phyloP scores from a whole-genome alignment of 2,329 filamentous ascomycete species.

The Aspergillus costaricaensis region DNA sequence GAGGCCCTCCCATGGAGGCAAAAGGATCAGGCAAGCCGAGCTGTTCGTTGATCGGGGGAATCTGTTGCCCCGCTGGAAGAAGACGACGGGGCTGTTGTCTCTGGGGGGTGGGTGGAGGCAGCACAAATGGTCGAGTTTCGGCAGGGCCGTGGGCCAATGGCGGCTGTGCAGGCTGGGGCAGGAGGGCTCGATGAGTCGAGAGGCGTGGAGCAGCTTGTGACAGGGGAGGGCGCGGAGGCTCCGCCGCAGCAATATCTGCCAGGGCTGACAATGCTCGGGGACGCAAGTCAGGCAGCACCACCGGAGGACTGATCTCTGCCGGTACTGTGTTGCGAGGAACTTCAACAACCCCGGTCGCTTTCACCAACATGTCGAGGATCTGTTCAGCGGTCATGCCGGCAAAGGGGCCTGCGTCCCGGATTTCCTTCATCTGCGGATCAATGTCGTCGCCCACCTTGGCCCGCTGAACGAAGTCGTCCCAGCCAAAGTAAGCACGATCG shows the following conservation, averaged over 20 bases:
- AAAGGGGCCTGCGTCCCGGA: conserved; percentile 30
- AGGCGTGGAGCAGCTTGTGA: conserved; percentile 51
- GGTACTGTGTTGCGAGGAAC: conserved; percentile 10
- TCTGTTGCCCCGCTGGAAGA: conserved; percentile 37
- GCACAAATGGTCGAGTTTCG: conserved; percentile 35
- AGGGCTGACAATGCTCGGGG: conserved; percentile 37
- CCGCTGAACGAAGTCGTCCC: conserved; percentile 45
- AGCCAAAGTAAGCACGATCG: conserved; percentile 38
- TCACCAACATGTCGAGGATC: conserved; percentile 30
- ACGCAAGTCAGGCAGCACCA: conserved; percentile 15
- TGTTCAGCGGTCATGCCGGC: conserved; percentile 28
- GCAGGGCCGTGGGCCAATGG: conserved; percentile 29
- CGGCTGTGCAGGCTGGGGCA: conserved; percentile 31
- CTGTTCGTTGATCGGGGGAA: conserved; percentile 34
- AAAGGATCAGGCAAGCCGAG: conserved; percentile 43
- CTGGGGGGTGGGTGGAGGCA: conserved; percentile 28
- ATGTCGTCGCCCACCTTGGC: conserved; percentile 42
- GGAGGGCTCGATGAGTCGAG: conserved; percentile 31
- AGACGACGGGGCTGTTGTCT: conserved; percentile 40
- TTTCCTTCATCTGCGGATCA: conserved; percentile 42
- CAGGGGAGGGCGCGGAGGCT: conserved; percentile 25
- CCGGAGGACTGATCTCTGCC: conserved; percentile 11
- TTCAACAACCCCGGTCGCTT: conserved; percentile 31
- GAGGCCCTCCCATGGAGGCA: conserved; percentile 34
- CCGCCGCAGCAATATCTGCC: conserved; percentile 39